A percentile compares a stretch with the other conserved stretches of the same genome.
Evolutionary conservation across 2,329 filamentous ascomycete species (phyloP).

Genomic region (Dactylellina leptospora): DNA sequence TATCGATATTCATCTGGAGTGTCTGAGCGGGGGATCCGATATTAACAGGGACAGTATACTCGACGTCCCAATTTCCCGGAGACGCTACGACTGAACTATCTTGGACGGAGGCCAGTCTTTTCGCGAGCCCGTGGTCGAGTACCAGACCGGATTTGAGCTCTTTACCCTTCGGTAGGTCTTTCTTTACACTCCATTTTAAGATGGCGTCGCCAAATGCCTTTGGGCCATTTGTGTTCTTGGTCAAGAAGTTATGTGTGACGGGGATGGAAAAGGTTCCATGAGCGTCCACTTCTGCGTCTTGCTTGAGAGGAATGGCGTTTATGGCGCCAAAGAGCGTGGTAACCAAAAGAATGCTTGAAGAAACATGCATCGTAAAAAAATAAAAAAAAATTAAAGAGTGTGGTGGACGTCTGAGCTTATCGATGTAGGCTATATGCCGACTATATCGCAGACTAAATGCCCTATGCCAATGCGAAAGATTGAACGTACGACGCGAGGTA

Average conservation of each 20-base stretch:
- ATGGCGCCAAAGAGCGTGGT: neutral
- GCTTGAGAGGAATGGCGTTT: neutral
- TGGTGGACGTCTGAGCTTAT: no score
- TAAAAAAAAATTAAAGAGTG: no score
- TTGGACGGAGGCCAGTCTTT: neutral
- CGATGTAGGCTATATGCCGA: no score
- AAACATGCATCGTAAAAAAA: no score
- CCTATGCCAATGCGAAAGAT: neutral
- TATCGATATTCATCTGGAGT: conserved; percentile 62
- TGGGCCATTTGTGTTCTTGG: conserved; percentile 27
- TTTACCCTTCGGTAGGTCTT: conserved; percentile 21
- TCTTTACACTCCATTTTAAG: conserved; percentile 25
- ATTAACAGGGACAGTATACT: conserved; percentile 62
- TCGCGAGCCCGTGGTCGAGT: conserved; percentile 16
- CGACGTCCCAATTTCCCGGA: conserved; percentile 8
- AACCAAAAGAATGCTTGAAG: no score
- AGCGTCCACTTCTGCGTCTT: neutral
- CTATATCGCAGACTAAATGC: no score
- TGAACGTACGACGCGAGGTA: neutral
- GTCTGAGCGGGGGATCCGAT: conserved; percentile 74
- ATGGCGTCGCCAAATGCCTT: conserved; percentile 24
- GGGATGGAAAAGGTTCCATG: conserved; percentile 18
- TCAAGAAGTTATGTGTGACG: conserved; percentile 7
- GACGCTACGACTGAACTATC: conserved; percentile 14
- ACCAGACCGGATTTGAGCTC: conserved; percentile 9